Conservation (phyloP, 805 yeast species). For the Metschnikowia aberdeeniae region DNA sequence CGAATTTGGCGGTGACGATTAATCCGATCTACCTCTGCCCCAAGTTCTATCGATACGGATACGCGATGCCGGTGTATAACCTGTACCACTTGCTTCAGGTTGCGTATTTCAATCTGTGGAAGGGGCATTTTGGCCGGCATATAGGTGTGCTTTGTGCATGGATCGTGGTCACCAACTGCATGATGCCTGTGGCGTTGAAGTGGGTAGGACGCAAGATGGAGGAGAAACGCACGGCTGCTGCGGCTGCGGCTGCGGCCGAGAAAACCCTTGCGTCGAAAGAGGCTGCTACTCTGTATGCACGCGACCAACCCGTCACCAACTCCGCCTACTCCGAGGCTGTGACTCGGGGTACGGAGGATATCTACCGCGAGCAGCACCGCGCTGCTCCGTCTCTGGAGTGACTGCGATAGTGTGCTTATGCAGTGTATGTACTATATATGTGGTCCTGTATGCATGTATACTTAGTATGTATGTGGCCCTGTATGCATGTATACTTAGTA, state of each 20-base stretch:
- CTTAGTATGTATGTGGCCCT: not conserved
- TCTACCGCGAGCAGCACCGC: not conserved
- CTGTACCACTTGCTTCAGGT: conserved; percentile 30
- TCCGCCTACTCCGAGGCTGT: conserved; percentile 1
- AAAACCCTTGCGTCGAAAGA: not conserved
- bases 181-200: conserved; percentile 27
- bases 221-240: conserved; percentile 7
- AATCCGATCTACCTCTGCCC: conserved; percentile 32
- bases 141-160: conserved; percentile 31
- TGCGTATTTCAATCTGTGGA: conserved; percentile 31
- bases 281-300: not conserved
- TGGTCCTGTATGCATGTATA: not conserved
- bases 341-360: not conserved
- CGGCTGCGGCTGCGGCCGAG: conserved; percentile 4
- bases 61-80: conserved; percentile 33
- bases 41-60: conserved; percentile 31
- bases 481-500: too few relatives aligned
- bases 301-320: conserved; percentile 1
- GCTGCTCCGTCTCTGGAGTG: not conserved
- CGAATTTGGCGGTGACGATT: conserved; percentile 29
- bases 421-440: too few relatives aligned
- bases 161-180: conserved; percentile 25
- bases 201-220: conserved; percentile 11
- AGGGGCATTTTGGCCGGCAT: conserved; percentile 31
- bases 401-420: too few relatives aligned